phyloP scores from a whole-genome alignment of 371 early-diverging fungal genomes.

The Basidiobolus meristosporus region DNA sequence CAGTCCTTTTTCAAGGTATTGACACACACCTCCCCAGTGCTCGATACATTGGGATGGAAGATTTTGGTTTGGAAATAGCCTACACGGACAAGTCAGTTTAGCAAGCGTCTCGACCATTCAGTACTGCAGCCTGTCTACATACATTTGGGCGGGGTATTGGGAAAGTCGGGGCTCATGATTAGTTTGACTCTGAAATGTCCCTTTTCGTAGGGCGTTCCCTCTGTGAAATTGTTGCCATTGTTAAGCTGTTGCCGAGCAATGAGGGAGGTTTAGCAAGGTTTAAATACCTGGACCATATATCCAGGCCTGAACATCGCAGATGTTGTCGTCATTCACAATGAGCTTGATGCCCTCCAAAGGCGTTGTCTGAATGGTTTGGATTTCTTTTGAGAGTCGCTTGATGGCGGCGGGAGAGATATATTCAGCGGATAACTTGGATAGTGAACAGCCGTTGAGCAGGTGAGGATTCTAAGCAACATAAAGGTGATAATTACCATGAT shows the following conservation, averaged over 20 bases:
- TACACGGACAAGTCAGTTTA: too few species aligned
- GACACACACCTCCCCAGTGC: constrained; percentile 78
- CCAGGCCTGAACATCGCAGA: constrained; percentile 67
- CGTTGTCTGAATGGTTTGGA: too few species aligned
- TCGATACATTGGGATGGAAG: constrained; percentile 84
- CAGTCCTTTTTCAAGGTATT: constrained; percentile 86
- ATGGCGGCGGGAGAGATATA: too few species aligned
- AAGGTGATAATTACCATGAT: too few species aligned
- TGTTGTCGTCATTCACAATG: constrained; percentile 36
- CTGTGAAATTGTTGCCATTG: too few species aligned
- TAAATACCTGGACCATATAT: constrained; percentile 62
- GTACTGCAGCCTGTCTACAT: too few species aligned
- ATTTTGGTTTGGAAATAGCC: constrained; percentile 72
- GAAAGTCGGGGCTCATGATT: constrained; percentile 37
- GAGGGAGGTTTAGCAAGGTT: background rate
- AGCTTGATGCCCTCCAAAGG: constrained; percentile 69
- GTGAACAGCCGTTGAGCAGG: too few species aligned
- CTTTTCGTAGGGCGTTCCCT: constrained; percentile 54
- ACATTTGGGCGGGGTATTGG: constrained; percentile 52
- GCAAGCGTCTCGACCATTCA: too few species aligned
- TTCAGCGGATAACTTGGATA: too few species aligned
- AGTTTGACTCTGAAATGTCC: constrained; percentile 51
- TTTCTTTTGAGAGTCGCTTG: too few species aligned
- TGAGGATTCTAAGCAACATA: too few species aligned
- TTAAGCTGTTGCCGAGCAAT: too few species aligned